Evolutionary conservation across 306 rosid species (phyloP), one percentile per base, ranked within the genome.

Genomic region (Pterocarpus macrocarpus): DNA sequence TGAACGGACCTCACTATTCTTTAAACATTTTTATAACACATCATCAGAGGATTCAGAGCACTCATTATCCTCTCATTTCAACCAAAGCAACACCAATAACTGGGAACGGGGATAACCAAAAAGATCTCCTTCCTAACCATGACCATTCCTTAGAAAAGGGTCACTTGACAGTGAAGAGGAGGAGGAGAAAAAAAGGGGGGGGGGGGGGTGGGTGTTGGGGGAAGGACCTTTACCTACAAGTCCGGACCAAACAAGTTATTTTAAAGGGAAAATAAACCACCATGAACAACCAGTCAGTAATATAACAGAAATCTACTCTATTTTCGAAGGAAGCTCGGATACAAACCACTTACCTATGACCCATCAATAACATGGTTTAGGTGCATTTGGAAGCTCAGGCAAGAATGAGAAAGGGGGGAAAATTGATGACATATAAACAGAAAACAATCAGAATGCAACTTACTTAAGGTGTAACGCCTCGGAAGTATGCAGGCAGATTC

Each of bases 11-110:
- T 72, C 30, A 47, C 73, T 72, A 63, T 38, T 50, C 30, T 8
- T 72, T 55, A 52, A 53, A 47, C 30, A 64, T 49, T 71, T 71
- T 28, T 34, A 69, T 74, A 74, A 59, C 47, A 44, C 45, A 32
- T 14, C 33, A 74, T 62, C 44, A 17, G 35, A 34, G 55, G 53
- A 45, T 45, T 69, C 52, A 56, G 38, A 66, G 49, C 68, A 67
- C 49, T 78, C 59, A 16, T 8, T 16, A 56, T 43, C 47, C 47
- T 43, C 47, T 41, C 65, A 17, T 55, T 56, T 45, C 16, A 67
- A 78, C 43, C 75, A 67, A 53, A 39, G 56, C 10, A 16, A 43
- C 15, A 64, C 36, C 49, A 38, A 9, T 36, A 43, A 41, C 17
- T 22, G 43, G 68, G 68, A 73, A 57, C 6, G 34, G 30, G 56